These are phyloP conservation scores for Metschnikowia noctiluminum DNA, from an alignment of 805 yeast species.

Conservation along the genomic window DNA sequence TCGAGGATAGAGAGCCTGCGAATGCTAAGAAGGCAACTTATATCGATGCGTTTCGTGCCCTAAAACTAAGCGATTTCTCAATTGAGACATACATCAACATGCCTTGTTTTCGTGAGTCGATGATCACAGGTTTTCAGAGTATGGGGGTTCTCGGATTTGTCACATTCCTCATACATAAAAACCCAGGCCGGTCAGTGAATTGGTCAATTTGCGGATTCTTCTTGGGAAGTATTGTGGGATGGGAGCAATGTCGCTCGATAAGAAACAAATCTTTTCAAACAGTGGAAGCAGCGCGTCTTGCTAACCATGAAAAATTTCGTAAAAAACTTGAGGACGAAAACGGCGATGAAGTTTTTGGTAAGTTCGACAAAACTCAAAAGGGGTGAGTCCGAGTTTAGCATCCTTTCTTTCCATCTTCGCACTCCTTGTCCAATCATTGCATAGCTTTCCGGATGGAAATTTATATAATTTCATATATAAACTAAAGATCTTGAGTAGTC, in stretches of 20 bases:
- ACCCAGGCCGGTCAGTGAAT: slow-evolving; percentile 59
- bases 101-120: slow-evolving; percentile 81
- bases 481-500: too few relatives aligned
- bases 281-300: slow-evolving; percentile 65
- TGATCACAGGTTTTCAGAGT: slow-evolving; percentile 68
- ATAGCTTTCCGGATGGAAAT: too few relatives aligned
- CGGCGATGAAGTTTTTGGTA: slow-evolving; percentile 25
- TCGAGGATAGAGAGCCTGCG: slow-evolving; percentile 33
- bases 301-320: slow-evolving; percentile 31
- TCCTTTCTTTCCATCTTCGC: too few relatives aligned
- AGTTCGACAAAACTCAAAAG: slow-evolving; percentile 24
- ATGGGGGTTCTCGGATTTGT: slow-evolving; percentile 68
- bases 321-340: slow-evolving; percentile 26
- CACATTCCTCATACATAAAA: slow-evolving; percentile 64
- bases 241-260: slow-evolving; percentile 87
- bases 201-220: slow-evolving; percentile 83
- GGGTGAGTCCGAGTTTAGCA: neutral
- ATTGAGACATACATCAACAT: slow-evolving; percentile 50
- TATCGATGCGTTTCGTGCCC: slow-evolving; percentile 40
- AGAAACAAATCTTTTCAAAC: slow-evolving; percentile 64
- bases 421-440: too few relatives aligned
- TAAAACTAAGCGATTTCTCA: slow-evolving; percentile 50
- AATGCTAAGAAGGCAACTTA: slow-evolving; percentile 14
- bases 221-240: slow-evolving; percentile 76
- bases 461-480: too few relatives aligned